Evolutionary conservation across 139 green algal species (phyloP).

Genomic region (Coelastrella sp.): DNA sequence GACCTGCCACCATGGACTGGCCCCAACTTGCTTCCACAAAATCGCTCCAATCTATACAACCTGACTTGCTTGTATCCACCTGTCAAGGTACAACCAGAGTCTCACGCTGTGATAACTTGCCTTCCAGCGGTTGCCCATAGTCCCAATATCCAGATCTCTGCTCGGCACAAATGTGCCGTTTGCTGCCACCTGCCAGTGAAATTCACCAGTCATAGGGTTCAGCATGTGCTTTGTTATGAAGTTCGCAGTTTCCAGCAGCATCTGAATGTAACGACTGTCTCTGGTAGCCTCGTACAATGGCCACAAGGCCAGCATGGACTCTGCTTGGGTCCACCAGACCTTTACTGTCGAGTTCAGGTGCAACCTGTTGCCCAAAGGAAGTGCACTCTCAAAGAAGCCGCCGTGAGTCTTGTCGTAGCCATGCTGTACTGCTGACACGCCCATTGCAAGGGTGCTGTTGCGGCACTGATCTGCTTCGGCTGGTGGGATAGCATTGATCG

Average conservation of each 20-base stretch:
- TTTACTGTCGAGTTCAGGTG: not conserved
- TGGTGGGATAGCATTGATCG: not conserved
- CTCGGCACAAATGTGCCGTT: not conserved
- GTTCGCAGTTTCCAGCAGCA: not conserved
- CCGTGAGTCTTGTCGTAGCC: not conserved
- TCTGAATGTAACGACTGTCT: not conserved
- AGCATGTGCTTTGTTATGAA: not conserved
- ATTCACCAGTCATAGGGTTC: not conserved
- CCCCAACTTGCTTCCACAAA: too few relatives aligned
- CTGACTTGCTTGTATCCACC: too few relatives aligned
- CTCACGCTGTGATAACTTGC: not conserved
- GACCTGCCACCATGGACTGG: too few relatives aligned
- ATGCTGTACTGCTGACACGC: not conserved
- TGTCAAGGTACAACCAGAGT: not conserved
- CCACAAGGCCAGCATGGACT: constrained; percentile 3
- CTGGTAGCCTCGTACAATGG: not conserved
- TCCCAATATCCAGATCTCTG: not conserved
- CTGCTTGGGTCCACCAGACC: constrained; percentile 18
- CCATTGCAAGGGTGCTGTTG: not conserved
- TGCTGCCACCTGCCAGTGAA: constrained; percentile 11
- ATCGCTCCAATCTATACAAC: too few relatives aligned
- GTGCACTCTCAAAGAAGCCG: not conserved
- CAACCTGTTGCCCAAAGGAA: not conserved
- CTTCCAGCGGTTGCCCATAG: constrained; percentile 19
- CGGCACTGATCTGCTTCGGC: not conserved